Evolutionary conservation across 192 early-diverging fungal species (phyloP).

Genomic region (Backusella psychrophila): DNA sequence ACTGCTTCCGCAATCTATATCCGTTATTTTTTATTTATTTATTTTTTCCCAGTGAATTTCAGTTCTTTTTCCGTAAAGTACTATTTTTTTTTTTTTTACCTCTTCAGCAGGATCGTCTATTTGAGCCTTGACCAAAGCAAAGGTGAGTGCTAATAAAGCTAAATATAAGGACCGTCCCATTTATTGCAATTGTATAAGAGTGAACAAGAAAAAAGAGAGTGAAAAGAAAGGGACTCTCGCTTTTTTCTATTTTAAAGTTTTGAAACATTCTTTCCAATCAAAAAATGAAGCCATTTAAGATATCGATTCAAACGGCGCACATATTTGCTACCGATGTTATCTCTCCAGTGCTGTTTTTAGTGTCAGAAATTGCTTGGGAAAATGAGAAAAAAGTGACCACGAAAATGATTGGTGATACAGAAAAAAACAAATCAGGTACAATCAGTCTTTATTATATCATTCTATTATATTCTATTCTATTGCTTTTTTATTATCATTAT

Average conservation of each 20-base stretch:
- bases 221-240: background rate
- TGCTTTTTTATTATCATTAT: background rate
- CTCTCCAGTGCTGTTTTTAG: no score
- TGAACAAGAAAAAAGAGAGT: background rate
- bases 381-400: background rate
- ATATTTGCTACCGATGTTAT: background rate
- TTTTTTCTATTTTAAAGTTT: background rate
- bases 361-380: background rate
- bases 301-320: background rate
- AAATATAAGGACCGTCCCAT: background rate
- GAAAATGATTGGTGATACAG: background rate
- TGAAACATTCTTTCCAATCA: background rate
- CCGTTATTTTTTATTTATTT: background rate
- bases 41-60: background rate
- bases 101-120: slow-evolving; percentile 19
- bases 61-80: background rate
- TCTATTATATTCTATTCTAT: no score
- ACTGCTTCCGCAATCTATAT: background rate
- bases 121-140: slow-evolving; percentile 9
- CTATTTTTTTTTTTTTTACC: slow-evolving; percentile 1
- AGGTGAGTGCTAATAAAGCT: background rate
- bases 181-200: background rate
- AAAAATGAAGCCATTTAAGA: background rate
- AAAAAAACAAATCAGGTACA: no score
- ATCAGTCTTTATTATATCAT: no score